Evolutionary conservation across 192 early-diverging fungal species (phyloP).

Genomic region (Haplosporangium gracile): DNA sequence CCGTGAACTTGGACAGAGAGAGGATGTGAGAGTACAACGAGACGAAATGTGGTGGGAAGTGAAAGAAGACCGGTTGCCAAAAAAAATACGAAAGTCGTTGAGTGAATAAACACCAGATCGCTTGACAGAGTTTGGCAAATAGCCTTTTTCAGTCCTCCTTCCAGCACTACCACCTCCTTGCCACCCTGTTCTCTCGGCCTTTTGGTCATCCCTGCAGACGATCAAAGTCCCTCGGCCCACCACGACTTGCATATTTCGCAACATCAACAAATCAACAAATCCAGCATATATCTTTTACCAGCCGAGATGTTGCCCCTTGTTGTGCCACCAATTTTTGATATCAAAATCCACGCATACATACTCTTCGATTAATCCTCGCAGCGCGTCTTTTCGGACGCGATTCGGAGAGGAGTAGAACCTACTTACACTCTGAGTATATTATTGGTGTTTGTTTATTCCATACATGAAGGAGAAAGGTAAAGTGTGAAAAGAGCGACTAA

Average conservation of each 20-base stretch:
- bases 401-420: neutral
- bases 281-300: neutral
- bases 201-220: neutral
- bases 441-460: neutral
- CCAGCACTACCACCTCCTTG: neutral
- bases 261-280: slow-evolving; percentile 9
- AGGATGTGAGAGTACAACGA: too few relatives aligned
- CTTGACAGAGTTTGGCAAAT: neutral
- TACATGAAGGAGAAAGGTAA: neutral
- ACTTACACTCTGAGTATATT: neutral
- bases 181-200: neutral
- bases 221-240: neutral
- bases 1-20: too few relatives aligned
- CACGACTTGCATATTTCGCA: neutral
- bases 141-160: neutral
- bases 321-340: neutral
- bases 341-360: neutral
- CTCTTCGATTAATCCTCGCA: neutral
- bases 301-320: neutral
- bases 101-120: neutral
- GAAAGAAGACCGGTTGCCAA: too few relatives aligned
- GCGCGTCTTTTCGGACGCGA: neutral
- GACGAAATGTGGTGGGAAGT: too few relatives aligned
- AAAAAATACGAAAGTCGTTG: neutral
- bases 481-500: neutral